These are phyloP conservation scores for Angomonas ambiguus DNA, from an alignment of 208 protist genomes.

Conservation along the genomic window DNA sequence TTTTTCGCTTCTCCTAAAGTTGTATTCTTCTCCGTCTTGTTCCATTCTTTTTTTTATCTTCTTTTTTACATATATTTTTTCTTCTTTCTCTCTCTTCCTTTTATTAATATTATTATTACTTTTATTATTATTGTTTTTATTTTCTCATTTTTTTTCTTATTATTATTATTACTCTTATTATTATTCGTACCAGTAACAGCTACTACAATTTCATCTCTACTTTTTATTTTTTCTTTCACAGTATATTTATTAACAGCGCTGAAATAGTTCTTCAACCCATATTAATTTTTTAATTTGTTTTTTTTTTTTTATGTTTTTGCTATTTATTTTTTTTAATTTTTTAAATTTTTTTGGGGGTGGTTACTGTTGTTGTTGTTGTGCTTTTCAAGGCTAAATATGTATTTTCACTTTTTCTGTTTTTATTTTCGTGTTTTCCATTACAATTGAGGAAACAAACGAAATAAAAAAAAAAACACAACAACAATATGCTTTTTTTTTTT, in stretches of 20 bases:
- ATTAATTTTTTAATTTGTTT: not conserved
- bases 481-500: conserved; percentile 6
- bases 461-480: conserved; percentile 4
- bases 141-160: not conserved
- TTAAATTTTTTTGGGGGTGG: not conserved
- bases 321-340: not conserved
- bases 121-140: not conserved
- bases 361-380: conserved; percentile 1
- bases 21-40: not conserved
- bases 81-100: not conserved
- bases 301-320: not conserved
- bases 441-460: not conserved
- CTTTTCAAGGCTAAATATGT: too few species aligned
- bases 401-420: not conserved
- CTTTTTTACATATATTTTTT: conserved; percentile 1
- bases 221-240: too few species aligned
- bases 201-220: too few species aligned
- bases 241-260: too few species aligned
- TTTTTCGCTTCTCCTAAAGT: not conserved
- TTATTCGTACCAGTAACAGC: too few species aligned
- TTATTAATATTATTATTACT: not conserved
- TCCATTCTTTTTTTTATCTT: not conserved
- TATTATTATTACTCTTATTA: not conserved
- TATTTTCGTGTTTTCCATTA: not conserved
- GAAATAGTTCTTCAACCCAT: too few species aligned